Evolutionary conservation across 2,329 filamentous ascomycete genomes (phyloP), one percentile per base, ranked within the genome.

Genomic region (Arthrobotrys sinensis): DNA sequence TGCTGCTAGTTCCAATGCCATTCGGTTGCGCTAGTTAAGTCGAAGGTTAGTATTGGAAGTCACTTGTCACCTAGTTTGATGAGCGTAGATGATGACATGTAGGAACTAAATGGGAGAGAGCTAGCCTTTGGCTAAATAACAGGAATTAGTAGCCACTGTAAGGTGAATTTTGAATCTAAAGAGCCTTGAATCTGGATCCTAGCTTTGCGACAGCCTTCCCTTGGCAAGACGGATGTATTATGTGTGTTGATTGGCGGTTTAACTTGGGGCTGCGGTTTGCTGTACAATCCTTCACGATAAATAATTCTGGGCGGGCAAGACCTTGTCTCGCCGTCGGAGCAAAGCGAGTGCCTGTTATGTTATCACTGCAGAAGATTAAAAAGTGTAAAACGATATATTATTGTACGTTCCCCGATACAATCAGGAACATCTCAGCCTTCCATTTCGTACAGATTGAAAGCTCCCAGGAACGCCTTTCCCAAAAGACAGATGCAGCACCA

Each of bases 1-100:
- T 12, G 55, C 19, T 1, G 55, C 57, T 10, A 71, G 46, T 24
- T 71, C 68, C 0, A 71, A 43, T 4, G 68, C 68, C 68, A 71
- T 71, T 24, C 5, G 45, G 19, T 48, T 48, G 7, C 8, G 12
- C 12, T 12, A n/a, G 43, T 7, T 16, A 28, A 28, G 24, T 28
- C 24, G 24, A 2, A 28, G 4, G 24, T 2, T 28, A 28, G 24
- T 28, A 28, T 28, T 28, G 4, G 24, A 28, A 28, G 4, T 4
- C 4, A 28, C 24, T 28, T 28, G 24, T 28, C 24, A 4, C 4
- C 4, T 28, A 4, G 4, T 28, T 28, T 28, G 24, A 28, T 28
- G 24, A 28, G 24, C 4, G 24, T 28, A 28, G 24, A 28, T 28
- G 24, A 2, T 28, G 24, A 28, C 4, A 4, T 28, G 4, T 28